Evolutionary conservation across 768 basidiomycete genomes (phyloP).

Genomic region (Lactarius trivialis): DNA sequence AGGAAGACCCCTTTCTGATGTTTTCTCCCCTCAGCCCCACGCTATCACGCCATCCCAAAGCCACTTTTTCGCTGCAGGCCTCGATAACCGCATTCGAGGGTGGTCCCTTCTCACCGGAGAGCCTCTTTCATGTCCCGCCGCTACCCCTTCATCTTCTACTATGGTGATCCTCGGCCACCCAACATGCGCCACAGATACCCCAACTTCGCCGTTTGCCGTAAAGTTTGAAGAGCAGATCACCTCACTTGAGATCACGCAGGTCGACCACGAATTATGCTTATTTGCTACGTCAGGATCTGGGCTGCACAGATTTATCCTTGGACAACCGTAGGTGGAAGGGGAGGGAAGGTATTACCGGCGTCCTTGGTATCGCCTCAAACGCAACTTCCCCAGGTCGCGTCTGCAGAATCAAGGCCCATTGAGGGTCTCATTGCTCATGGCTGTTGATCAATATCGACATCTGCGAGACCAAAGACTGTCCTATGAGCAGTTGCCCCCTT

Average conservation of each 20-base stretch:
- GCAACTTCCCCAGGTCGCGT: no score
- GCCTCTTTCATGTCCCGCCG: slow-evolving; percentile 27
- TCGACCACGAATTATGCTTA: slow-evolving; percentile 13
- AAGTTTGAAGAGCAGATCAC: slow-evolving; percentile 17
- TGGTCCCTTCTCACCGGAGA: slow-evolving; percentile 62
- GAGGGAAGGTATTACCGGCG: not conserved
- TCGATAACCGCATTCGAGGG: slow-evolving; percentile 54
- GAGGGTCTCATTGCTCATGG: no score
- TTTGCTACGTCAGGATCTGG: slow-evolving; percentile 19
- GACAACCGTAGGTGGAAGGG: not conserved
- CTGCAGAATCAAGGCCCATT: no score
- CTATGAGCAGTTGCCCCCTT: no score
- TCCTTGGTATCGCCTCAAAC: no score
- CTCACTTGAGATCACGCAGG: slow-evolving; percentile 16
- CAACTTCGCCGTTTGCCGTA: slow-evolving; percentile 6
- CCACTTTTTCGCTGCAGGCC: slow-evolving; percentile 63
- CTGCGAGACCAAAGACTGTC: no score
- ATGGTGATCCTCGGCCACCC: not conserved
- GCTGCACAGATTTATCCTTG: slow-evolving; percentile 17
- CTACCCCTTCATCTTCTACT: slow-evolving; percentile 22
- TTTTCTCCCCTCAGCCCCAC: slow-evolving; percentile 43
- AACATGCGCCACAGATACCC: not conserved
- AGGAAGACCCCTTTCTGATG: not conserved
- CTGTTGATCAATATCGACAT: no score
- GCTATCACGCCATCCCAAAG: slow-evolving; percentile 48